Conservation (phyloP, 495 filamentous ascomycete species). For the Trichoderma reesei region DNA sequence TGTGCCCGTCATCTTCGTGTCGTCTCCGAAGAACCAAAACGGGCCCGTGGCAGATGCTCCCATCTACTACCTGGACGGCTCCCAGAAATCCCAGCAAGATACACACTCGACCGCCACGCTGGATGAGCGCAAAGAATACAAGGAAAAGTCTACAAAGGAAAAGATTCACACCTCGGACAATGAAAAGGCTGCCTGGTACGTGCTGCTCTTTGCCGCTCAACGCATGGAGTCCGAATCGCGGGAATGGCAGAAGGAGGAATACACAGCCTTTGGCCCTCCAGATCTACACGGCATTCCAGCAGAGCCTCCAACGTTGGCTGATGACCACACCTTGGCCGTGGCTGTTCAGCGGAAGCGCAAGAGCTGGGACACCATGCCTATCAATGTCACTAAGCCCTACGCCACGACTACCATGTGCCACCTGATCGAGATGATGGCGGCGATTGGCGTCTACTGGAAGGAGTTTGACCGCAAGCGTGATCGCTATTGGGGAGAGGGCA, state of each 20-base stretch:
- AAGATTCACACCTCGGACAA: constrained; percentile 37
- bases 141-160: constrained; percentile 16
- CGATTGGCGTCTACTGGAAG: constrained; percentile 43
- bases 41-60: constrained; percentile 27
- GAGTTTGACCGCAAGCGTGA: constrained; percentile 35
- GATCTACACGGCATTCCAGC: constrained; percentile 1
- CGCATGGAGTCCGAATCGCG: constrained; percentile 32
- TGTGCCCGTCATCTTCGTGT: constrained; percentile 40
- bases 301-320: background rate
- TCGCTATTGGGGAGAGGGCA: constrained; percentile 40
- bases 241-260: constrained; percentile 28
- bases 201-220: constrained; percentile 33
- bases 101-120: constrained; percentile 20
- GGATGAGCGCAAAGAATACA: constrained; percentile 17
- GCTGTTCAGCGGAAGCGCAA: constrained; percentile 36
- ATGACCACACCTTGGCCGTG: constrained; percentile 29
- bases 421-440: constrained; percentile 39
- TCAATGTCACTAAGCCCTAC: constrained; percentile 37
- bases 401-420: constrained; percentile 41
- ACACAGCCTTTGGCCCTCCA: constrained; percentile 11
- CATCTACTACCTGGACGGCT: constrained; percentile 33
- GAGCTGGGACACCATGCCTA: constrained; percentile 42
- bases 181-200: constrained; percentile 38
- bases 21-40: constrained; percentile 26
- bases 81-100: constrained; percentile 22